Evolutionary conservation across 805 yeast species (phyloP).

Genomic region (Candida argentea): DNA sequence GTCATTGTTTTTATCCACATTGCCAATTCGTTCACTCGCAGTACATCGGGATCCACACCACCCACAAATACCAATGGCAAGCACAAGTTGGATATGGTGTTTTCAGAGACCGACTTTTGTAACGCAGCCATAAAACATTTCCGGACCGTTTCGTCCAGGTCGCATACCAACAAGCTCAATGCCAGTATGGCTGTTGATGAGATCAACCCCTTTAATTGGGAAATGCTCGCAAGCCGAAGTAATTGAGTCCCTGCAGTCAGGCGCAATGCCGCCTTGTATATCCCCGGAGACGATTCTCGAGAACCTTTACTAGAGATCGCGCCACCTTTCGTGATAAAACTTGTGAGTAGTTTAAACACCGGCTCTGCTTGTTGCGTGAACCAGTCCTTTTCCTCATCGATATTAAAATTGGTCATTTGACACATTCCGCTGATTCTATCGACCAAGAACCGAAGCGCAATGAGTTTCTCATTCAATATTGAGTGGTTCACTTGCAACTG

Average conservation of each 20-base stretch:
- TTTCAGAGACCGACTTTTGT: slow-evolving; percentile 41
- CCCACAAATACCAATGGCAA: slow-evolving; percentile 59
- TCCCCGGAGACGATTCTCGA: slow-evolving; percentile 48
- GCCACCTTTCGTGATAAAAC: slow-evolving; percentile 67
- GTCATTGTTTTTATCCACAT: slow-evolving; percentile 68
- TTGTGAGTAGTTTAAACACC: slow-evolving; percentile 53
- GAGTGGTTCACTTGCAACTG: slow-evolving; percentile 22
- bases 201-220: slow-evolving; percentile 42
- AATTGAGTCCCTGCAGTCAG: slow-evolving; percentile 58
- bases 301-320: slow-evolving; percentile 48
- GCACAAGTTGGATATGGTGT: slow-evolving; percentile 52
- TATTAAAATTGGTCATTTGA: slow-evolving; percentile 8
- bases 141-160: slow-evolving; percentile 52
- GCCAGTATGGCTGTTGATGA: slow-evolving; percentile 41
- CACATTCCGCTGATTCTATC: slow-evolving; percentile 39
- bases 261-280: slow-evolving; percentile 51
- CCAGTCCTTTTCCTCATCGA: slow-evolving; percentile 17
- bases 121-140: slow-evolving; percentile 37
- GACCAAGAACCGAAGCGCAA: slow-evolving; percentile 45
- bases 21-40: slow-evolving; percentile 38
- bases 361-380: slow-evolving; percentile 43
- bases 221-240: slow-evolving; percentile 51
- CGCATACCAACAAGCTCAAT: slow-evolving; percentile 54
- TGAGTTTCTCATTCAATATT: slow-evolving; percentile 37
- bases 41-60: slow-evolving; percentile 63